Percentiles rank a stretch among this genome's conserved stretches.
These are phyloP conservation scores for Eimeria brunetti DNA, from an alignment of 169 alveolate species.

Conservation along the genomic window DNA sequence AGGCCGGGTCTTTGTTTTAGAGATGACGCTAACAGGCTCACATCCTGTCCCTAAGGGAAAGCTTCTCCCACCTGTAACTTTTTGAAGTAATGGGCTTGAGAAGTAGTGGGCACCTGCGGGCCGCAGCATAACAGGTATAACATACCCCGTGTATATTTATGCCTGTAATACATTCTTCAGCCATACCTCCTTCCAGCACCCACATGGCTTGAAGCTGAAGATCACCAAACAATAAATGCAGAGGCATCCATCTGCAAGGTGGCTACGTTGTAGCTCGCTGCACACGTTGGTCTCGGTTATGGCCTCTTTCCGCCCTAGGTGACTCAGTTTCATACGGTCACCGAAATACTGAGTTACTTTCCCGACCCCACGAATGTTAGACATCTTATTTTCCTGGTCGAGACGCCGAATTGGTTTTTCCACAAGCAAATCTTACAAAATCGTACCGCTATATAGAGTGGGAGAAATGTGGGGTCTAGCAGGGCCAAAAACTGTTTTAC, in stretches of 20 bases:
- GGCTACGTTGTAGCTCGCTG: background rate
- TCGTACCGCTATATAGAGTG: background rate
- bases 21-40: background rate
- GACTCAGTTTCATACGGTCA: background rate
- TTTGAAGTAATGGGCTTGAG: background rate
- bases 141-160: background rate
- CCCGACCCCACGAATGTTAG: background rate
- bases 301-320: background rate
- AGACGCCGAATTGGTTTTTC: background rate
- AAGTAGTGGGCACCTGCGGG: conserved; percentile 5
- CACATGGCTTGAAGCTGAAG: background rate
- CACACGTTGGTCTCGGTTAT: background rate
- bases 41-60: background rate
- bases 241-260: too few species aligned
- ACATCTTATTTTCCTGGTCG: background rate
- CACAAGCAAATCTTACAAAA: background rate
- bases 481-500: background rate
- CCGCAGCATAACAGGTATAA: background rate
- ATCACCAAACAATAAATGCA: background rate
- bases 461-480: background rate
- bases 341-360: background rate
- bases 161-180: background rate
- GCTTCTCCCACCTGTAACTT: background rate
- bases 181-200: background rate
- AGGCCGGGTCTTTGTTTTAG: background rate